Base-by-base conservation (phyloP, 73 alveolate species). In the Paramecium sonneborni region DNA sequence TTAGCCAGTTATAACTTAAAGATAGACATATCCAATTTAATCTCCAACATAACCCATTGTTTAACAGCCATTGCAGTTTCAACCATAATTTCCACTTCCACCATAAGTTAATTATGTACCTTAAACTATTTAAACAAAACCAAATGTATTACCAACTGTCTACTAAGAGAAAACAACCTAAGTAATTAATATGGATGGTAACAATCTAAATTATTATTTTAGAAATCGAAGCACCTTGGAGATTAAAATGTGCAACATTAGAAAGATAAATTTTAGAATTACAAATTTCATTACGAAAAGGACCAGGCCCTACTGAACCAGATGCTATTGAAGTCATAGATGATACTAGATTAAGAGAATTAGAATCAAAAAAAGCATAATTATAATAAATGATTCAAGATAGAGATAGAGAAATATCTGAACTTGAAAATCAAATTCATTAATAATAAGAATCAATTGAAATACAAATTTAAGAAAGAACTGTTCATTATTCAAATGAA, bases 171-270 rank as follows among this genome's bases (percentile, higher is more conserved):
- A 38, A 37, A 24, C 86, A 14, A 28, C 32, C 1, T 14, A 72
- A 72, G 86, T 72, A 1, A 72, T 72, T 12, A 72, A 32, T 24
- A 72, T 72, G 57, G 86, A 72, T 11, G 86, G 86, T 72, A 72
- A 34, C 0, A 67, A 67, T 35, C 15, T 15, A 34, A 34, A 34
- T 32, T 35, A 35, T 72, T 28, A 3, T 30, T 15, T 30, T 39
- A 74, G 87, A 74, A 37, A 74, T 74, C 10, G 87, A 74, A 74
- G 87, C 87, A 3, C 87, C 87, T 1, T 74, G 87, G 87, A 74
- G 87, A 74, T 15, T 74, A 37, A 74, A 74, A 32, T 74, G 87
- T 74, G 87, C 87, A 15, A 74, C 87, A 7, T 20, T 74, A n/a
- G 87, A 74, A 18, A 74, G 87, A 74, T 37, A 74, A 37, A 74